Evolutionary conservation across 2,329 filamentous ascomycete species (phyloP).

Genomic region (Chrysoporthe puriensis): DNA sequence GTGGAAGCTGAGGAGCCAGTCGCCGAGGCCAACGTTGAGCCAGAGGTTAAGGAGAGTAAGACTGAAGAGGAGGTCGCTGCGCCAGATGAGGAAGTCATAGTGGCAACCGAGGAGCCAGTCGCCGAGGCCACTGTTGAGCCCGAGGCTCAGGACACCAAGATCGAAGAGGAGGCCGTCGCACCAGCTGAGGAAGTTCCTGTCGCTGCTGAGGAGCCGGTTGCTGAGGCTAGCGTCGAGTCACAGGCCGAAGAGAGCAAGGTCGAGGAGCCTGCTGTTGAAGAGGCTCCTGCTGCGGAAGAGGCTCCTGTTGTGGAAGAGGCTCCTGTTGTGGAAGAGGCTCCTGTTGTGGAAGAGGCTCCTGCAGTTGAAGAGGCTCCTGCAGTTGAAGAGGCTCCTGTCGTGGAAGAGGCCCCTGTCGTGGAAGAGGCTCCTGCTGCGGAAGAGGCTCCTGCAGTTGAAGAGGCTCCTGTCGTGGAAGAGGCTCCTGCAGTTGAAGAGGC

Average conservation of each 20-base stretch:
- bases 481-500: slow-evolving; percentile 20
- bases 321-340: too few relatives aligned
- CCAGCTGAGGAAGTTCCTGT: slow-evolving; percentile 14
- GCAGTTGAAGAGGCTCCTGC: slow-evolving; percentile 21
- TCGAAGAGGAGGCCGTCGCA: neutral
- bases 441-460: slow-evolving; percentile 21
- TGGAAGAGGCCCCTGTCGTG: slow-evolving; percentile 28
- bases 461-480: slow-evolving; percentile 28
- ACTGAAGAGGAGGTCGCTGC: slow-evolving; percentile 3
- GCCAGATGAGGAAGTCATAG: slow-evolving; percentile 11
- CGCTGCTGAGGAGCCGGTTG: slow-evolving; percentile 12
- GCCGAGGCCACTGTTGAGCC: slow-evolving; percentile 11
- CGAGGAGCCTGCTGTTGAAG: too few relatives aligned
- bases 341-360: slow-evolving; percentile 3
- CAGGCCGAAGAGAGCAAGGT: slow-evolving; percentile 18
- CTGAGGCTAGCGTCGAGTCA: slow-evolving; percentile 1
- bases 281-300: too few relatives aligned
- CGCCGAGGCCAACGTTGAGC: slow-evolving; percentile 11
- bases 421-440: slow-evolving; percentile 25
- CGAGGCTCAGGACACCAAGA: slow-evolving; percentile 16
- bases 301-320: too few relatives aligned
- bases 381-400: slow-evolving; percentile 26
- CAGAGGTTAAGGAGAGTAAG: slow-evolving; percentile 18
- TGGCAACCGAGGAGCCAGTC: slow-evolving; percentile 22
- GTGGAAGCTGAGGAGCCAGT: slow-evolving; percentile 11